These are phyloP conservation scores for Vigna reflexopilosa DNA, from an alignment of 306 rosid genomes.

Conservation along the genomic window DNA sequence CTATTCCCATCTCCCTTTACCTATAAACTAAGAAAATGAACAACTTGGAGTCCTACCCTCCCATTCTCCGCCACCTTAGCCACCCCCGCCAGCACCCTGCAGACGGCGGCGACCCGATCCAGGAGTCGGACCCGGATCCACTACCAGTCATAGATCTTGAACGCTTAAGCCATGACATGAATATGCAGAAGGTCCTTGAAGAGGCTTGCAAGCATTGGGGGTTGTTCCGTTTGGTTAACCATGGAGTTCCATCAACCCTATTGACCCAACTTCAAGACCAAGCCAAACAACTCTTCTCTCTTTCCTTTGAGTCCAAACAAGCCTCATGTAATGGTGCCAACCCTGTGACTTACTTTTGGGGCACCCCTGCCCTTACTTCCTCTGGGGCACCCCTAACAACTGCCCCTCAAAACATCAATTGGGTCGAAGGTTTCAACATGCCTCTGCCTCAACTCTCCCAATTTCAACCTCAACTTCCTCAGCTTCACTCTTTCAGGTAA, in stretches of 20 bases:
- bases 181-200: constrained; percentile 26
- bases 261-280: constrained; percentile 46
- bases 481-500: constrained; percentile 55
- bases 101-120: not conserved
- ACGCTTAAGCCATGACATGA: constrained; percentile 34
- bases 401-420: constrained; percentile 41
- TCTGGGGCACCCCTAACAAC: constrained; percentile 49
- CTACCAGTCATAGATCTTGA: constrained; percentile 58
- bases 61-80: constrained; percentile 36
- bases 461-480: constrained; percentile 44
- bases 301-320: constrained; percentile 59
- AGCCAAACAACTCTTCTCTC: constrained; percentile 46
- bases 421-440: constrained; percentile 61
- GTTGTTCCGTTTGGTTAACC: constrained; percentile 69
- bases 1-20: not conserved
- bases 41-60: constrained; percentile 49
- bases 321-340: constrained; percentile 28
- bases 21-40: not conserved
- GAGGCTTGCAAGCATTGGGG: constrained; percentile 71
- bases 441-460: constrained; percentile 50
- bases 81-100: not conserved
- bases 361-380: constrained; percentile 57
- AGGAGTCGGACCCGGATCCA: not conserved
- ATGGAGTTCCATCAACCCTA: constrained; percentile 61
- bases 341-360: constrained; percentile 60